Evolutionary conservation across 2,329 filamentous ascomycete species (phyloP), one percentile per base, ranked within the genome.

Genomic region (Cordyceps militaris): DNA sequence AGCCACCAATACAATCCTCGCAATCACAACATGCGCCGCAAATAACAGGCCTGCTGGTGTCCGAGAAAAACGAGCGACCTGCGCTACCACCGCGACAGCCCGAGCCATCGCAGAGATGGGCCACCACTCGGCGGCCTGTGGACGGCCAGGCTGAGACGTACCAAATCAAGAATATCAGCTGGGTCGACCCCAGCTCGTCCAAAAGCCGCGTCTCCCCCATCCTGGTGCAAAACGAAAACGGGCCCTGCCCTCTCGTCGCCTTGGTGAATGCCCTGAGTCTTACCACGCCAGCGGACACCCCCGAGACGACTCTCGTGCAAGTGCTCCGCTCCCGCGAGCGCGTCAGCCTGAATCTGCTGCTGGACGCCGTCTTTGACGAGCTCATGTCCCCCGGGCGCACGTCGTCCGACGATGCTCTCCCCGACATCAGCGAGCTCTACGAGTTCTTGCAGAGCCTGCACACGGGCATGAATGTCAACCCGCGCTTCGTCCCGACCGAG

Each of bases 391-490:
- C 84, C 9, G 75, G 88, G 54, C 78, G 88, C 53, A 85, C 83
- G 0, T 82, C 83, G 49, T 72, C 75, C 2, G 82, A 86, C 34
- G 80, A 79, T 1, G 76, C 84, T 16, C 73, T 97, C 24, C 93
- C 93, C 0, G 94, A 97, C 68, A 87, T 97, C 10, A 82, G 86
- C 36, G 92, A 96, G 59, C 78, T 99, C 1, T 96, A 96, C 69
- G 79, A 81, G 7, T 99, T 99, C 67, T 76, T 99, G 2, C 83
- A 94, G 58, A 89, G 90, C 46, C 76, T 99, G 2, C 91, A 97
- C 65, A 97, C 92, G 0, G 94, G 94, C 38, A 96, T 99, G 89
- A 99, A 97, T 66, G 93, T 97, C 58, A 99, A 99, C 63, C 94
- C 94, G 2, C 84, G 88, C 21, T 94, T 96, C 62, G 80, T 95